Evolutionary conservation across 2,329 filamentous ascomycete genomes (phyloP), one percentile per base, ranked within the genome.

Genomic region (Sordariomycetes sp.): DNA sequence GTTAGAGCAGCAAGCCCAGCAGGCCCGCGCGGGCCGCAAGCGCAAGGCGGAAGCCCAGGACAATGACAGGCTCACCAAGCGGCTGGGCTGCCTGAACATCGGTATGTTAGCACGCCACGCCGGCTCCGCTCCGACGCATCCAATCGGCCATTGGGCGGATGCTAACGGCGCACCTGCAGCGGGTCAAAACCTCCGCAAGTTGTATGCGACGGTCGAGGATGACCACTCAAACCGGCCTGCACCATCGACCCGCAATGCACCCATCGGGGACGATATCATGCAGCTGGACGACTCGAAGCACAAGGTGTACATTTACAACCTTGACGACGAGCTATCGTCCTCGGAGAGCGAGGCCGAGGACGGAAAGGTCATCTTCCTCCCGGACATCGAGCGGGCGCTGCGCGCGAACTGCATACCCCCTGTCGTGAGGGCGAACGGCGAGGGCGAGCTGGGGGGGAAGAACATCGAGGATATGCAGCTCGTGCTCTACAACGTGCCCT

Each of bases 271-370:
- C 3, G 86, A 90, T 63, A 66, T 70, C 58, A 96, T 97, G 92
- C 80, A 87, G 58, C 68, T 97, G 60, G 91, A 97, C 71, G 86
- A 96, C 70, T 86, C 88, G 35, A 87, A 88, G 65, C 79, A 95
- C 73, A 89, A 87, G 66, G 83, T 96, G 60, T 96, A 94, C 76
- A 90, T 99, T 64, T 86, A 91, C 74, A 85, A 95, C 70, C 77
- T 99, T 10, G 90, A 95, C 67, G 87, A 87, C 64, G 92, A 97
- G 71, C 80, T 97, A 35, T 85, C 86, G 15, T 74, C 73, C 8
- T 68, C 69, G 32, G 82, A 87, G 60, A 73, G 76, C 53, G 75
- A 81, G 50, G 77, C 83, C 13, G 60, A 72, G 70, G 60, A 70
- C 63, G 78, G 80, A 62, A 79, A 75, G 62, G 79, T 95, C 53